phyloP scores from a whole-genome alignment of 441 rosid species.

The Raphanus hybrid region DNA sequence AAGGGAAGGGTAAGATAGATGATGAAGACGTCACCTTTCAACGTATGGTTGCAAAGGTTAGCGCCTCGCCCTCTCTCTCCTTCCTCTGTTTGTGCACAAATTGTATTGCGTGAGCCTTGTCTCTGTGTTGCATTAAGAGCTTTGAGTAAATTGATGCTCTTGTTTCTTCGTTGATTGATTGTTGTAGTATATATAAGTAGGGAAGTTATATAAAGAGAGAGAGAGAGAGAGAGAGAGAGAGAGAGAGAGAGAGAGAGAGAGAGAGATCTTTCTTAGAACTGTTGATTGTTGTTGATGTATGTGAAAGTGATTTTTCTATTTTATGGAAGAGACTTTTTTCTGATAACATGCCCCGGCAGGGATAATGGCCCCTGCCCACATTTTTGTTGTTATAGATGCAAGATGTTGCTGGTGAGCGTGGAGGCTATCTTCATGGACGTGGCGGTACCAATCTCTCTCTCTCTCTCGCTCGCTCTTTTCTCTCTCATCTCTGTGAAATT shows the following conservation, averaged over 20 bases:
- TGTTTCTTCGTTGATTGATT: not conserved
- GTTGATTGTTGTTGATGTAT: not conserved
- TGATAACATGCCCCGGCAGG: slow-evolving; percentile 99
- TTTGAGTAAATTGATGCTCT: not conserved
- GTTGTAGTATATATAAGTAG: not conserved
- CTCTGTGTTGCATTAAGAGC: not conserved
- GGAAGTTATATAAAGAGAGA: not conserved
- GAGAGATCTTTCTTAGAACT: too few species aligned
- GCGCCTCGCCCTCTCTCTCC: slow-evolving; percentile 47
- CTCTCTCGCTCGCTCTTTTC: not conserved
- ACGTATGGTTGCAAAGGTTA: slow-evolving; percentile 99
- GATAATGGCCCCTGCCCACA: slow-evolving; percentile 70
- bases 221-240: too few species aligned
- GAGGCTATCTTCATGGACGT: slow-evolving; percentile 98
- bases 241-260: too few species aligned
- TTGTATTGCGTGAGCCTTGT: not conserved
- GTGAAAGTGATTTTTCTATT: slow-evolving; percentile 1
- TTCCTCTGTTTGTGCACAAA: not conserved
- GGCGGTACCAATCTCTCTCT: slow-evolving; percentile 63
- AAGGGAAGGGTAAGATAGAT: slow-evolving; percentile 85
- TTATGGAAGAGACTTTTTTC: slow-evolving; percentile 50
- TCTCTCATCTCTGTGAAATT: not conserved
- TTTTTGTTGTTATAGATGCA: slow-evolving; percentile 89
- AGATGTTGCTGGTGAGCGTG: slow-evolving; percentile 99
- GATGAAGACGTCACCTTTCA: slow-evolving; percentile 97